Evolutionary conservation across 225 moss, liverwort and hornwort genomes (phyloP).

Genomic region (Straminergon stramineum): DNA sequence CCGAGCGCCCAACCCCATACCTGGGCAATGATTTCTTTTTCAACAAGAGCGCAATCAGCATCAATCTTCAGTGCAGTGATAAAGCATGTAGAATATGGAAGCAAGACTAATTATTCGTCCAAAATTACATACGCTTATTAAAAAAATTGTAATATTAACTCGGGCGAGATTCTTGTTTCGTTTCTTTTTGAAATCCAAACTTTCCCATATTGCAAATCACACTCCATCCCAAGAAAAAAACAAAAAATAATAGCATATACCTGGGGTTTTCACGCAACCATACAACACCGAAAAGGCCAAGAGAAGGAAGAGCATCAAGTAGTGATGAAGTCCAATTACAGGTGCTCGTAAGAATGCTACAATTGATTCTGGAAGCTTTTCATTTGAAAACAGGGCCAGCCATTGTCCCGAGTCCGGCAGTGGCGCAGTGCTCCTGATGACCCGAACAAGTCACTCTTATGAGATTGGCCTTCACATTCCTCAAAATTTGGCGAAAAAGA

Average conservation of each 20-base stretch:
- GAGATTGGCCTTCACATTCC: not conserved
- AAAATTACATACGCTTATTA: not conserved
- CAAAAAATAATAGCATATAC: not conserved
- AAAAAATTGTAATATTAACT: not conserved
- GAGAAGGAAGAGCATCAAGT: slow-evolving; percentile 75
- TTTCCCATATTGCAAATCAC: not conserved
- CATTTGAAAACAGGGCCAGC: slow-evolving; percentile 52
- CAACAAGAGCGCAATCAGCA: not conserved
- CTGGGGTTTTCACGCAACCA: slow-evolving; percentile 53
- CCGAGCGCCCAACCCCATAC: slow-evolving; percentile 69
- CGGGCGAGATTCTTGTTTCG: not conserved
- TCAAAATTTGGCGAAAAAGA: not conserved
- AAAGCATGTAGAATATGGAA: not conserved
- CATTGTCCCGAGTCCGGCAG: slow-evolving; percentile 89
- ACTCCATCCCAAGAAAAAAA: not conserved
- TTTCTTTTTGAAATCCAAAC: not conserved
- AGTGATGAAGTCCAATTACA: slow-evolving; percentile 80
- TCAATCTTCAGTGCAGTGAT: not conserved
- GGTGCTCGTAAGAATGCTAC: slow-evolving; percentile 61
- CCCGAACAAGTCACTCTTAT: not conserved
- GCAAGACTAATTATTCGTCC: not conserved
- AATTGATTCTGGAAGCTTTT: slow-evolving; percentile 44
- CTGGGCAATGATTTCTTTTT: slow-evolving; percentile 1
- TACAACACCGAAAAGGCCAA: slow-evolving; percentile 80
- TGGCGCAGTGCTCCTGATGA: slow-evolving; percentile 40